A percentile compares a stretch with the other conserved stretches of the same genome.
These are phyloP conservation scores for Colletotrichum tanaceti DNA, from an alignment of 2,329 filamentous ascomycete species.

Conservation along the genomic window DNA sequence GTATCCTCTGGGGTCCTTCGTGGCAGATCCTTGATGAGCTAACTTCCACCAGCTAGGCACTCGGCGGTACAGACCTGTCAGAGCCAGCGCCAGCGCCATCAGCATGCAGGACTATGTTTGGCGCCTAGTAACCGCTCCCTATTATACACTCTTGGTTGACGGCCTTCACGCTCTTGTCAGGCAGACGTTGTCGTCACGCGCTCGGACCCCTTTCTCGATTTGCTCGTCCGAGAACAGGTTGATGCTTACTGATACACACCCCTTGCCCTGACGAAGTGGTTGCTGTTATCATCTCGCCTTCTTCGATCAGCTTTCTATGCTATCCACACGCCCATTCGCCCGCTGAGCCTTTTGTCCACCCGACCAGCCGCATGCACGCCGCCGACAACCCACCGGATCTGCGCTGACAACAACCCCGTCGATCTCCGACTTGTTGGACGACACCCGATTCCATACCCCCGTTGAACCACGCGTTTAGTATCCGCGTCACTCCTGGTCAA, in stretches of 20 bases:
- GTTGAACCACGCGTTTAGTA: background rate
- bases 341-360: background rate
- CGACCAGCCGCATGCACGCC: background rate
- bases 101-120: conserved; percentile 7
- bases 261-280: conserved; percentile 1
- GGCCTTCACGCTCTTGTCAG: background rate
- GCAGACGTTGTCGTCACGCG: conserved; percentile 5
- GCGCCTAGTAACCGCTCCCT: background rate
- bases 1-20: background rate
- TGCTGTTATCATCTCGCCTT: conserved; percentile 8
- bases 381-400: background rate
- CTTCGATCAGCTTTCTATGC: background rate
- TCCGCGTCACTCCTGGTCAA: background rate
- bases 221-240: background rate
- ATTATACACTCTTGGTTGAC: background rate
- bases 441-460: conserved; percentile 6
- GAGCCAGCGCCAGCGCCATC: conserved; percentile 8
- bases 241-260: background rate
- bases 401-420: conserved; percentile 11
- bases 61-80: conserved; percentile 24
- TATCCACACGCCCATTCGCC: conserved; percentile 6
- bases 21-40: conserved; percentile 28
- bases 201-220: background rate
- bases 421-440: conserved; percentile 17
- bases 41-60: background rate